These are phyloP conservation scores for Ceratobasidium sp. DNA, from an alignment of 1,284 basidiomycete species.

Conservation along the genomic window DNA sequence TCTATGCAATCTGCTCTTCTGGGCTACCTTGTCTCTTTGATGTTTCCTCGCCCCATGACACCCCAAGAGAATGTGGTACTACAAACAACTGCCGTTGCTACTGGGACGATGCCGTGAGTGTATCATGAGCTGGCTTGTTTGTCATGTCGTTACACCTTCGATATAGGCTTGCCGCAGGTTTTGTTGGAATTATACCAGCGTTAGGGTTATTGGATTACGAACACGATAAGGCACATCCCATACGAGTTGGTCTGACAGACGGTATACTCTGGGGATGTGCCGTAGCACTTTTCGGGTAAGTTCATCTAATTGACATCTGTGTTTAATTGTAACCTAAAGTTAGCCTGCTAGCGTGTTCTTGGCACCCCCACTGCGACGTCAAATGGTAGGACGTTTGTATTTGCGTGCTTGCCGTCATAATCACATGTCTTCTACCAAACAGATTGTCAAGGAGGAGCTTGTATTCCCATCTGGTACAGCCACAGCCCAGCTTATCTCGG, in stretches of 20 bases:
- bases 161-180: constrained; percentile 77
- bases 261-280: constrained; percentile 85
- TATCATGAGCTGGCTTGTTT: not conserved
- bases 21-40: constrained; percentile 84
- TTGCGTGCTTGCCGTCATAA: not conserved
- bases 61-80: constrained; percentile 92
- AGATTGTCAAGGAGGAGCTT: constrained; percentile 94
- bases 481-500: constrained; percentile 92
- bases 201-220: constrained; percentile 77
- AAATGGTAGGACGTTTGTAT: constrained; percentile 72
- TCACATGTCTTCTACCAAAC: not conserved
- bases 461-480: constrained; percentile 96
- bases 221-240: constrained; percentile 78
- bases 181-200: constrained; percentile 94
- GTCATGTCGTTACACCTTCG: constrained; percentile 63
- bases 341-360: constrained; percentile 76
- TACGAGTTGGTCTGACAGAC: constrained; percentile 73
- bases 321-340: not conserved
- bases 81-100: constrained; percentile 95
- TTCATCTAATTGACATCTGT: constrained; percentile 24
- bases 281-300: constrained; percentile 90
- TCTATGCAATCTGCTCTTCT: constrained; percentile 92
- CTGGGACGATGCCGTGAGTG: constrained; percentile 64
- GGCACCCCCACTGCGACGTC: constrained; percentile 89
- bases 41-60: constrained; percentile 74